Base-by-base conservation (phyloP, 78 protist genomes). In the Speleostelium caveatum region DNA sequence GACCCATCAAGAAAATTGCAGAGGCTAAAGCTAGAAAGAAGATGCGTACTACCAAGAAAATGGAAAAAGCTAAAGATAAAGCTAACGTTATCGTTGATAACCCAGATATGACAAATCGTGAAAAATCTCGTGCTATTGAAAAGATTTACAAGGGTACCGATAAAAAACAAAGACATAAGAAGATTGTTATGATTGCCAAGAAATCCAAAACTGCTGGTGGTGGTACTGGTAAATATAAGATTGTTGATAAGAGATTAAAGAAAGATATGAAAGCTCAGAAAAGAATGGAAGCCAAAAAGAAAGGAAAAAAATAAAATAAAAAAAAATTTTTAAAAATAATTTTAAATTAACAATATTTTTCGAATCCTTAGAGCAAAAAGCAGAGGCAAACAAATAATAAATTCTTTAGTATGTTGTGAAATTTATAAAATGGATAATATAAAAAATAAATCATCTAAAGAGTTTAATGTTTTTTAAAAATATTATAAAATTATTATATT, bases 11-110 rank as follows among this genome's bases (percentile, higher is more conserved):
- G 94, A 97, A 96, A 94, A 97, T 97, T 30, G 94, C 93, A 1
- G 99, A 98, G 85, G 99, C 99, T 59, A 95, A 94, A 73, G 97
- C 96, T 24, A 67, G 99, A 28, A 96, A 97, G 95, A 73, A 75
- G 68, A 21, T 14, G 26, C n/a, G 86, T 12, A 14, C 53, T 19
- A 26, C 39, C 22, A 60, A 61, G 75, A 94, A 91, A 58, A 45
- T 90, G 75, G 90, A 61, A 21, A 94, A 91, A 56, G 21, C 75
- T 62, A 80, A 45, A 28, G 96, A 73, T 6, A 95, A 75, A 32
- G 86, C 83, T 41, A 38, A 35, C 4, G 39, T 38, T 16, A 36
- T 95, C 32, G 87, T 68, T 24, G 71, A 58, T 49, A 88, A 69
- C 32, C 41, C 61, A 28, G 97, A 95, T 4, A 75, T 95, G 95